phyloP scores from a whole-genome alignment of 345 rosid genomes.

The Heritiera littoralis region DNA sequence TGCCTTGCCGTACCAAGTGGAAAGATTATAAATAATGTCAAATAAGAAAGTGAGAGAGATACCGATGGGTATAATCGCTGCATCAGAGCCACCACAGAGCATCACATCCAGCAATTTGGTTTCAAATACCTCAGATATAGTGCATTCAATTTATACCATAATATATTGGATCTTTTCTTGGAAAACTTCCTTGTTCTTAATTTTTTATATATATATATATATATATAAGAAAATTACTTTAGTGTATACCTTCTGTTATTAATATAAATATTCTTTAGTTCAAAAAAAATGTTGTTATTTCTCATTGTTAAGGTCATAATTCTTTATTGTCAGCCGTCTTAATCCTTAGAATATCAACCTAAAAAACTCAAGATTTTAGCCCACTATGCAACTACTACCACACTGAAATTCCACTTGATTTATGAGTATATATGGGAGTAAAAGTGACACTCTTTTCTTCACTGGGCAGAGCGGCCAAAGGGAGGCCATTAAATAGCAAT shows the following conservation, averaged over 20 bases:
- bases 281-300: too few relatives aligned
- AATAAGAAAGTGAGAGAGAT: slow-evolving; percentile 24
- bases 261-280: too few relatives aligned
- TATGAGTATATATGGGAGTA: not conserved
- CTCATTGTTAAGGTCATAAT: too few relatives aligned
- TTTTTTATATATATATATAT: too few relatives aligned
- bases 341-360: not conserved
- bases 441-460: not conserved
- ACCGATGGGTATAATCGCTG: slow-evolving; percentile 91
- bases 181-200: too few relatives aligned
- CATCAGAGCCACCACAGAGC: slow-evolving; percentile 98
- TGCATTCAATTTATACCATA: not conserved
- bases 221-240: too few relatives aligned
- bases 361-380: not conserved
- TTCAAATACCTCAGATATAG: slow-evolving; percentile 24
- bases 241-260: too few relatives aligned
- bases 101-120: slow-evolving; percentile 66
- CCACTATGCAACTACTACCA: not conserved
- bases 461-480: not conserved
- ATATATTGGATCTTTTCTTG: not conserved
- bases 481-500: too few relatives aligned
- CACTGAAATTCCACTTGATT: not conserved
- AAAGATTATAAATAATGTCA: slow-evolving; percentile 14
- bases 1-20: slow-evolving; percentile 10
- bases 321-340: not conserved